A percentile compares a stretch with the other conserved stretches of the same genome.
These are phyloP conservation scores for Aspergillus quadricinctus DNA, from an alignment of 2,329 filamentous ascomycete species.

Conservation along the genomic window DNA sequence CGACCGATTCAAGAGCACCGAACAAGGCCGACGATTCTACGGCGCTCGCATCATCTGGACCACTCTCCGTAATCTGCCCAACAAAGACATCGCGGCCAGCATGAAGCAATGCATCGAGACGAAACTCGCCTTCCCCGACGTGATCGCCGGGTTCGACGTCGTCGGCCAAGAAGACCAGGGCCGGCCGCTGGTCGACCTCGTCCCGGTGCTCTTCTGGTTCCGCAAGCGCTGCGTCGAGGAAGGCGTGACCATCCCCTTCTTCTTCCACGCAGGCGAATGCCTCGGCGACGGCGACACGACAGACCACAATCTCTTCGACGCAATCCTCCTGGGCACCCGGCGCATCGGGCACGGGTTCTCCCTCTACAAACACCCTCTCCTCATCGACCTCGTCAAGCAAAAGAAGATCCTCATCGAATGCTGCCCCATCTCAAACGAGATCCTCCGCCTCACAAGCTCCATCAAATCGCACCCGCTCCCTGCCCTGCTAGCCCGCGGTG, in stretches of 20 bases:
- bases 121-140: slow-evolving; percentile 71
- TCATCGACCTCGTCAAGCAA: slow-evolving; percentile 84
- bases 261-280: slow-evolving; percentile 90
- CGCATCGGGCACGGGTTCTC: slow-evolving; percentile 88
- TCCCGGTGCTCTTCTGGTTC: slow-evolving; percentile 92
- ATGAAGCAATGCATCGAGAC: slow-evolving; percentile 86
- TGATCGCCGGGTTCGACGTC: slow-evolving; percentile 83
- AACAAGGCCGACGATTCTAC: slow-evolving; percentile 74
- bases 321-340: slow-evolving; percentile 77
- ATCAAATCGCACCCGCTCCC: slow-evolving; percentile 77
- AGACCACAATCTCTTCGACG: slow-evolving; percentile 85
- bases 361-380: slow-evolving; percentile 83
- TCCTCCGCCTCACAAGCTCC: slow-evolving; percentile 71
- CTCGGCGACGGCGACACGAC: slow-evolving; percentile 72
- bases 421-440: slow-evolving; percentile 88
- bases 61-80: slow-evolving; percentile 60
- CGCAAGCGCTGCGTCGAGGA: slow-evolving; percentile 75
- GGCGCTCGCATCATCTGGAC: slow-evolving; percentile 85
- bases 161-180: slow-evolving; percentile 84
- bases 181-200: slow-evolving; percentile 67
- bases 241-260: slow-evolving; percentile 81
- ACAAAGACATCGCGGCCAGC: slow-evolving; percentile 64
- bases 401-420: slow-evolving; percentile 83
- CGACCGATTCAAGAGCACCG: slow-evolving; percentile 65
- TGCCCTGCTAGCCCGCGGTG: slow-evolving; percentile 76